phyloP scores from a whole-genome alignment of 2,329 filamentous ascomycete genomes.

The Paecilomyces formosus region DNA sequence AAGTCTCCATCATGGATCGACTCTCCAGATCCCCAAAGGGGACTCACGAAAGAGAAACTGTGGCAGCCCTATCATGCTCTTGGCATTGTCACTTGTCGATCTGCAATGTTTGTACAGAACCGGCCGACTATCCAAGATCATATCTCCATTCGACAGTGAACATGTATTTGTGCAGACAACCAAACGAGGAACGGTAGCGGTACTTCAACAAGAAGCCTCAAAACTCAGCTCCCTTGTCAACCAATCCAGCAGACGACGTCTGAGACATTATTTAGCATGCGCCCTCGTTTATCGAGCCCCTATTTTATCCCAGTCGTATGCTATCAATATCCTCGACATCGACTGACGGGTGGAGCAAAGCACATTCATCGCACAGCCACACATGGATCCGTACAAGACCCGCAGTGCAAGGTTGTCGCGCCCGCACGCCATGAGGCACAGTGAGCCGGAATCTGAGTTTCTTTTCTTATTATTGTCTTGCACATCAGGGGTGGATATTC shows the following conservation, averaged over 20 bases:
- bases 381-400: not conserved
- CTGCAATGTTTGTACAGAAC: not conserved
- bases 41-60: not conserved
- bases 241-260: not conserved
- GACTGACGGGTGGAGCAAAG: not conserved
- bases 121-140: not conserved
- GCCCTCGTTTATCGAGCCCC: not conserved
- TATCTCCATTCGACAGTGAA: not conserved
- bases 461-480: not conserved
- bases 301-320: not conserved
- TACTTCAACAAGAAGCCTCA: not conserved
- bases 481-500: not conserved
- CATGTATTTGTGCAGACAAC: not conserved
- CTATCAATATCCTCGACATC: not conserved
- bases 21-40: not conserved
- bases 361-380: conserved; percentile 3
- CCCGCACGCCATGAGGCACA: not conserved
- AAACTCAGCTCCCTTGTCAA: not conserved
- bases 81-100: not conserved
- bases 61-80: not conserved
- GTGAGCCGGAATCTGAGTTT: not conserved
- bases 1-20: not conserved
- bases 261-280: not conserved
- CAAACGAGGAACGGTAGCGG: not conserved
- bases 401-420: not conserved